phyloP scores from a whole-genome alignment of 2,329 filamentous ascomycete species.

The Pseudonectria buxi region DNA sequence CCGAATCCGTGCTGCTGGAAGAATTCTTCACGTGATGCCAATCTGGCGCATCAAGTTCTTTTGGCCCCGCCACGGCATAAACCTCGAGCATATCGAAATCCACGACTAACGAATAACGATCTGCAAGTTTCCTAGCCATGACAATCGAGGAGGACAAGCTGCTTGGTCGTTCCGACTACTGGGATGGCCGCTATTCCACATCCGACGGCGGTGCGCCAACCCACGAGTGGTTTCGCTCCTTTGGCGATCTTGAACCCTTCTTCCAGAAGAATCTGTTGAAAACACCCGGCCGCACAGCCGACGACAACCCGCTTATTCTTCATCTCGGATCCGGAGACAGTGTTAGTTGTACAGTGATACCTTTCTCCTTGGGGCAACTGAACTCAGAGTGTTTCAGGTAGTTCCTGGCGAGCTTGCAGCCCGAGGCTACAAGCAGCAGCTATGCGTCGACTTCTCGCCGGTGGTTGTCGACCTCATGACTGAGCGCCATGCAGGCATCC shows the following conservation, averaged over 20 bases:
- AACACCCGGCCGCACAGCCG: constrained; percentile 12
- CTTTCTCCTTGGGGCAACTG: background rate
- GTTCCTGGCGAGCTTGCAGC: constrained; percentile 42
- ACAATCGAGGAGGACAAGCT: constrained; percentile 8
- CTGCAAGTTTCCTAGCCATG: background rate
- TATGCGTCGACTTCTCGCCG: constrained; percentile 51
- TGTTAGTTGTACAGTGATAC: constrained; percentile 29
- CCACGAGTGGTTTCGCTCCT: constrained; percentile 50
- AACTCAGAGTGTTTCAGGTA: constrained; percentile 28
- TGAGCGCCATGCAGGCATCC: constrained; percentile 29
- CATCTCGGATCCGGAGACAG: constrained; percentile 54
- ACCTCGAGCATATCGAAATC: too few relatives aligned
- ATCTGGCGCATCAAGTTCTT: too few relatives aligned
- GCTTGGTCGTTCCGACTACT: constrained; percentile 39
- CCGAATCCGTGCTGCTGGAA: too few relatives aligned
- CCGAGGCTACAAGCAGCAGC: constrained; percentile 43
- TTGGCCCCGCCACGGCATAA: too few relatives aligned
- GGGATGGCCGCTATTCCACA: constrained; percentile 42
- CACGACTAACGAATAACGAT: too few relatives aligned
- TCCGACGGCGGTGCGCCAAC: constrained; percentile 31
- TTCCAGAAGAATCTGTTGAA: constrained; percentile 37
- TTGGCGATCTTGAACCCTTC: constrained; percentile 40
- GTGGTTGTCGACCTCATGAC: constrained; percentile 45
- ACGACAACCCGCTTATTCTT: constrained; percentile 37
- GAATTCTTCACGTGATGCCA: too few relatives aligned